phyloP scores from a whole-genome alignment of 805 yeast genomes.

The Sugiyamaella smithiae region DNA sequence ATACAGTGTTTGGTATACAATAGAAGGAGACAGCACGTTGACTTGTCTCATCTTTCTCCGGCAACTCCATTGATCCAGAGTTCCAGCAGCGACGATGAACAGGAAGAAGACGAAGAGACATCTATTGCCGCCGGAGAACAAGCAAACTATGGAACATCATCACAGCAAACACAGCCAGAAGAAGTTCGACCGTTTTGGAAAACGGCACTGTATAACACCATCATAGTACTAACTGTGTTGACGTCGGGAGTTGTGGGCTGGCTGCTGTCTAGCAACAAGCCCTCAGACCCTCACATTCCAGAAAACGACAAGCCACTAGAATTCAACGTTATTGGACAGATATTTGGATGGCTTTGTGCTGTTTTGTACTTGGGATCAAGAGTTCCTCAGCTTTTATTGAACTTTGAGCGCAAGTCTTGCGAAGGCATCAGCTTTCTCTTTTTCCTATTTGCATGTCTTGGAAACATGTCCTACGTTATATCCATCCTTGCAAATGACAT shows the following conservation, averaged over 20 bases:
- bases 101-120: constrained; percentile 12
- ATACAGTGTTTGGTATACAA: constrained; percentile 84
- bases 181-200: constrained; percentile 18
- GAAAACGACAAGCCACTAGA: constrained; percentile 41
- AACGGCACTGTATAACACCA: constrained; percentile 26
- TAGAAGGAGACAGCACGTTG: constrained; percentile 51
- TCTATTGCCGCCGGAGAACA: constrained; percentile 10
- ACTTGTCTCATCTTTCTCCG: constrained; percentile 78
- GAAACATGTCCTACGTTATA: constrained; percentile 86
- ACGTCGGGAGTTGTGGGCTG: constrained; percentile 85
- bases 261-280: constrained; percentile 55
- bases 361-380: constrained; percentile 71
- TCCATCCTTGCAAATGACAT: constrained; percentile 76
- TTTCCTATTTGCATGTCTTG: constrained; percentile 91
- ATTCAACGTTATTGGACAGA: constrained; percentile 77
- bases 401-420: constrained; percentile 83
- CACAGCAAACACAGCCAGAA: constrained; percentile 8
- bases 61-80: constrained; percentile 80
- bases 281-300: constrained; percentile 34
- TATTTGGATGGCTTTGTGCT: constrained; percentile 68
- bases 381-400: constrained; percentile 85
- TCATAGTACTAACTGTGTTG: constrained; percentile 66
- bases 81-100: constrained; percentile 37
- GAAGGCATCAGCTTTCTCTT: constrained; percentile 94
- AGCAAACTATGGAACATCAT: background rate